Evolutionary conservation across 129 eudicot species (phyloP).

Genomic region (Flaveria bidentis): DNA sequence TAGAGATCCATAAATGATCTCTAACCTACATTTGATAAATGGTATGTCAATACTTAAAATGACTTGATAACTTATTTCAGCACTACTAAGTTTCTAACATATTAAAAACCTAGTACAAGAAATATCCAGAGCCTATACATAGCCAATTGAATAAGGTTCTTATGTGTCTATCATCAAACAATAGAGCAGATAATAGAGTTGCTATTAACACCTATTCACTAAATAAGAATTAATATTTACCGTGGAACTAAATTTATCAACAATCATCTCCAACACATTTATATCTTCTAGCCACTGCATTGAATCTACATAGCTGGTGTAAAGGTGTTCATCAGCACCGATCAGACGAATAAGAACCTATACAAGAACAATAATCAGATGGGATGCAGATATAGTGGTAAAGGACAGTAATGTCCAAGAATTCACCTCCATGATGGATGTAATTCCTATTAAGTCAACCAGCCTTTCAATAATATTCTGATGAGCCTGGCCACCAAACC

Average conservation of each 20-base stretch:
- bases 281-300: conserved; percentile 93
- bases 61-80: neutral
- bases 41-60: neutral
- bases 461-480: conserved; percentile 70
- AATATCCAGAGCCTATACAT: neutral
- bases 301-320: conserved; percentile 57
- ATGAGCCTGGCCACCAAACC: conserved; percentile 56
- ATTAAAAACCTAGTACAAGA: neutral
- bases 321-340: conserved; percentile 96
- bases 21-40: neutral
- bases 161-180: neutral
- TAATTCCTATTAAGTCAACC: conserved; percentile 88
- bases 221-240: conserved; percentile 50
- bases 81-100: neutral
- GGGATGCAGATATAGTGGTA: conserved; percentile 13
- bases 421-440: conserved; percentile 96
- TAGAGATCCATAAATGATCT: neutral
- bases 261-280: conserved; percentile 87
- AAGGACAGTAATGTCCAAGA: neutral
- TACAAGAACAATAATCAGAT: conserved; percentile 29
- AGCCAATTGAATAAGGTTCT: conserved; percentile 12
- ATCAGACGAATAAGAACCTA: conserved; percentile 95
- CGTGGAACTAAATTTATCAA: conserved; percentile 86
- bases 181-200: conserved; percentile 6
- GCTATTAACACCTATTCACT: neutral